Evolutionary conservation across 768 basidiomycete species (phyloP).

Genomic region (Pisolithus orientalis): DNA sequence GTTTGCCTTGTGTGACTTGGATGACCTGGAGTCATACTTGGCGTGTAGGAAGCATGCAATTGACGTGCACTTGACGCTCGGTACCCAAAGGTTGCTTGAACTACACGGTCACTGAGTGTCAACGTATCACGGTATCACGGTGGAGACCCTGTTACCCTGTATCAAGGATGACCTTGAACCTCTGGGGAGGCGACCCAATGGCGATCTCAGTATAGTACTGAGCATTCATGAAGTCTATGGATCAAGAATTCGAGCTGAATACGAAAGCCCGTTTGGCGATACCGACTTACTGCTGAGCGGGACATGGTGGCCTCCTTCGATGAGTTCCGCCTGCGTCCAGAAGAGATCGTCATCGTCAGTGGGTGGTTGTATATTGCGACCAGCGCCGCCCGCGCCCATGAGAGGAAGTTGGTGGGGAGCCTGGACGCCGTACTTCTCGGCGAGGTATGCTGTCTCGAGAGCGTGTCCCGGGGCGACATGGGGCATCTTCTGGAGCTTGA

Average conservation of each 20-base stretch:
- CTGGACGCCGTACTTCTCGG: conserved; percentile 81
- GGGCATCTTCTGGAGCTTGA: conserved; percentile 86
- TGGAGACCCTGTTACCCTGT: conserved; percentile 56
- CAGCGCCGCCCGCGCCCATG: conserved; percentile 67
- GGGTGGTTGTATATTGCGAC: conserved; percentile 51
- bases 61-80: conserved; percentile 71
- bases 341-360: conserved; percentile 55
- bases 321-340: conserved; percentile 73
- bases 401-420: conserved; percentile 51
- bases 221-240: conserved; percentile 92
- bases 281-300: conserved; percentile 79
- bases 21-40: conserved; percentile 80
- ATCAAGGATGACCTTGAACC: conserved; percentile 91
- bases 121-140: conserved; percentile 1
- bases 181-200: conserved; percentile 80
- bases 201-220: conserved; percentile 91
- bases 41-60: conserved; percentile 92
- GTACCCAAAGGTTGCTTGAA: conserved; percentile 94
- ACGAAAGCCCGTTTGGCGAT: neutral
- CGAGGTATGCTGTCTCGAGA: conserved; percentile 77
- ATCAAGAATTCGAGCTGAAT: conserved; percentile 5
- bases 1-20: conserved; percentile 85
- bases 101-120: conserved; percentile 29
- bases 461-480: conserved; percentile 52
- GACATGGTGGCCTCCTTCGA: conserved; percentile 74